These are phyloP conservation scores for Termitomyces sp. DNA, from an alignment of 768 basidiomycete species.

Conservation along the genomic window DNA sequence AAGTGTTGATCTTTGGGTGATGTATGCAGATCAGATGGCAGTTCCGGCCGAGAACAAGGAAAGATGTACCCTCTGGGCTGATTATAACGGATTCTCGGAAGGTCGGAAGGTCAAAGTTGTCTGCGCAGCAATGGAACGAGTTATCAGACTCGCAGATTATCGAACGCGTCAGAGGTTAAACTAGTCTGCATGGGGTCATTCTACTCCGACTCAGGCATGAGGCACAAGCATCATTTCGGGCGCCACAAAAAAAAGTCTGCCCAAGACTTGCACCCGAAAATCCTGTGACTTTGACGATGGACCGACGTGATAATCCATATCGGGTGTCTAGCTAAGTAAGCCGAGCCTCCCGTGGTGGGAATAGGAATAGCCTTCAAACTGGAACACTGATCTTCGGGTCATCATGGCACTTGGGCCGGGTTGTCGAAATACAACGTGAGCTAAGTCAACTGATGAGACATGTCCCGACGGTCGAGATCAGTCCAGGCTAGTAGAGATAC, in stretches of 20 bases:
- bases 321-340: not conserved
- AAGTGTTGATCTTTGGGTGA: not conserved
- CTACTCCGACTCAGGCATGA: not conserved
- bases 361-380: not conserved
- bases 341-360: not conserved
- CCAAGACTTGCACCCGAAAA: not conserved
- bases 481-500: not conserved
- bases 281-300: not conserved
- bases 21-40: not conserved
- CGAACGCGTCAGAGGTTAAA: not conserved
- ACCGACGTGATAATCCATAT: not conserved
- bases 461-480: not conserved
- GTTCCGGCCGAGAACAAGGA: not conserved
- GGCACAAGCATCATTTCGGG: not conserved
- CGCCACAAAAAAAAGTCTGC: not conserved
- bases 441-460: not conserved
- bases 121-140: not conserved
- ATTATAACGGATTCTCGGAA: not conserved
- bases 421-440: not conserved
- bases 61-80: not conserved
- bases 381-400: not conserved
- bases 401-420: not conserved
- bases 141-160: no score
- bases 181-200: not conserved
- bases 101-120: not conserved